phyloP scores from a whole-genome alignment of 768 basidiomycete genomes.

The Mycena galopus region DNA sequence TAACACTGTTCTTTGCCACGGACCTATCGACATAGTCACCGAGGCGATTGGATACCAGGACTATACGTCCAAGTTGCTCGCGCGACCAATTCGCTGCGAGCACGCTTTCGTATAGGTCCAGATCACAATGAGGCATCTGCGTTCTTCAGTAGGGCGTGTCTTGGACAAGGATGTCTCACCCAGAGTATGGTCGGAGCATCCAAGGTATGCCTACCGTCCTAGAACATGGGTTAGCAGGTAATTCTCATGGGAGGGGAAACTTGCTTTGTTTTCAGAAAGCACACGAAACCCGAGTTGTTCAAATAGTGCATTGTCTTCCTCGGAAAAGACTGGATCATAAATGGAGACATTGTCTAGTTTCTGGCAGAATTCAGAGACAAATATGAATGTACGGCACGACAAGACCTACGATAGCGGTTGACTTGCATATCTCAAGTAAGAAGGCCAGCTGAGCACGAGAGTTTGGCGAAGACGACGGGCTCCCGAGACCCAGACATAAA shows the following conservation, averaged over 20 bases:
- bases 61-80: slow-evolving; percentile 57
- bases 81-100: slow-evolving; percentile 62
- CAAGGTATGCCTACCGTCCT: slow-evolving; percentile 50
- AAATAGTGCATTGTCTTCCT: slow-evolving; percentile 68
- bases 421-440: slow-evolving; percentile 66
- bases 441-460: slow-evolving; percentile 79
- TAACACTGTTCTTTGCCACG: not conserved
- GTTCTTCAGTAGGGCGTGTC: slow-evolving; percentile 2
- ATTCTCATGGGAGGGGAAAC: slow-evolving; percentile 41
- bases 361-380: slow-evolving; percentile 50
- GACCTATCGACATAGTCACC: slow-evolving; percentile 78
- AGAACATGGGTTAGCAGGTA: slow-evolving; percentile 1
- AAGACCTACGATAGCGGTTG: slow-evolving; percentile 71
- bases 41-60: slow-evolving; percentile 77
- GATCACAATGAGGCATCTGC: slow-evolving; percentile 82
- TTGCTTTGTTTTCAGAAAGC: slow-evolving; percentile 62
- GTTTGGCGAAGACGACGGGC: slow-evolving; percentile 71
- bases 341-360: slow-evolving; percentile 61
- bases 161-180: not conserved
- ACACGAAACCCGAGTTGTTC: slow-evolving; percentile 54
- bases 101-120: slow-evolving; percentile 76
- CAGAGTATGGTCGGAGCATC: slow-evolving; percentile 71
- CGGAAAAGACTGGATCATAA: slow-evolving; percentile 83
- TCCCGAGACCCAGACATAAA: slow-evolving; percentile 82
- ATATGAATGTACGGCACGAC: slow-evolving; percentile 6